Base-by-base conservation (phyloP, 305 asterid species). In the Rubia balearica region DNA sequence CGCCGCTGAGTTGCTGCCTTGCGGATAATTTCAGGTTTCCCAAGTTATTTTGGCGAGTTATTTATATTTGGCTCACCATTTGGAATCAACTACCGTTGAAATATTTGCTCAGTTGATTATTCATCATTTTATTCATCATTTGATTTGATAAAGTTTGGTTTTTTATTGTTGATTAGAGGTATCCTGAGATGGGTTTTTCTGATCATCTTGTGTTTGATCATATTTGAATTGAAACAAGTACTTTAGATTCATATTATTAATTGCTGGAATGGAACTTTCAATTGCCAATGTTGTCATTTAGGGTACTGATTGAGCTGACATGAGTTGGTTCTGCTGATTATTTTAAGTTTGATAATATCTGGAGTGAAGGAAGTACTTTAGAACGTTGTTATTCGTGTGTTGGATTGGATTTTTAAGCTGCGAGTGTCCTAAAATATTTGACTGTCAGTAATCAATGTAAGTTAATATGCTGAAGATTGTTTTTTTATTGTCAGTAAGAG, bases 161-260 rank as follows among this genome's bases (percentile, higher is more conserved):
- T 69, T 59, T 74, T 61, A 36, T 14, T 30, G 56, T 62, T 69
- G 14, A 65, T 8, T 71, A 21, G 46, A 21, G 36, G 19, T 53
- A 43, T 51, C 0, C 59, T 53, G 59, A n/a, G 59, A n/a, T n/a
- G 59, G 24, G 24, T 14, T 5, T 14, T 1, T 14, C 1, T 49
- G 7, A 49, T 49, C 8, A 16, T 49, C 0, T 53, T 7, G 7
- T n/a, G 24, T 49, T 49, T 16, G 21, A 49, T 12, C 21, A 2
- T 49, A 16, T 61, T 19, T 24, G 24, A 49, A 48, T 6, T 67
- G 51, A 67, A 49, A 63, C 56, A 49, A 14, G 8, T 49, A 43
- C 33, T 48, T 38, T 38, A 38, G 41, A 6, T 5, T 6, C 0
- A 38, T 38, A 38, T 38, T 5, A 38, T 43, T 43, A 0, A 43